These are phyloP conservation scores for Fonsecaea monophora DNA, from an alignment of 2,329 filamentous ascomycete genomes.

Conservation along the genomic window DNA sequence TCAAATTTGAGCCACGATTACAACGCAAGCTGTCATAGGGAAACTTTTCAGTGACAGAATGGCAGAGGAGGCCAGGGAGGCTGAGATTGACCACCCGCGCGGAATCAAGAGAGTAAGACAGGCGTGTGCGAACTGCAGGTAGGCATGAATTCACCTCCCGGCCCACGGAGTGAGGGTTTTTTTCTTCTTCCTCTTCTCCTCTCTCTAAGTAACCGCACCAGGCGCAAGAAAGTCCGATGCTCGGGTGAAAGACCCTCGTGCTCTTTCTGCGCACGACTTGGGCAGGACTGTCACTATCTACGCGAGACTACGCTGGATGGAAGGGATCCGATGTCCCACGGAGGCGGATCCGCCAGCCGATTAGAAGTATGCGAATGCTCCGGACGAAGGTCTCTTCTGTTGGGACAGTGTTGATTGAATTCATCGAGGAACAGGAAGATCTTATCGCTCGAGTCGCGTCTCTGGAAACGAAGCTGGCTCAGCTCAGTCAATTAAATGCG, in stretches of 20 bases:
- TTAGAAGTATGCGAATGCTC: too few species aligned
- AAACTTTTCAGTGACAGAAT: too few species aligned
- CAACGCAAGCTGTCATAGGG: too few species aligned
- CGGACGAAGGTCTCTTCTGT: too few species aligned
- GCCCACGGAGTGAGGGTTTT: too few species aligned
- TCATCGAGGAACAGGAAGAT: not conserved
- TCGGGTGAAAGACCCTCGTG: constrained; percentile 10
- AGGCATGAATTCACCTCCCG: too few species aligned
- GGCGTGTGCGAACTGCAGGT: not conserved
- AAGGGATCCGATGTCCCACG: not conserved
- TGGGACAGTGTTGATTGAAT: too few species aligned
- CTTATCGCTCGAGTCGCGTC: not conserved
- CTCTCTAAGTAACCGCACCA: not conserved
- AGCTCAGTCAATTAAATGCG: not conserved
- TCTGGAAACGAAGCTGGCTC: not conserved
- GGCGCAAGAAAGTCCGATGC: constrained; percentile 2
- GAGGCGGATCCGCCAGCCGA: too few species aligned
- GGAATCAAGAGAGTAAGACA: not conserved
- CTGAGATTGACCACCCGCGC: too few species aligned
- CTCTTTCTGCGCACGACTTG: constrained; percentile 7
- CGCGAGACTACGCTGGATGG: not conserved
- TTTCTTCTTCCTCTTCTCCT: not conserved
- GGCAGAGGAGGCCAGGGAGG: too few species aligned
- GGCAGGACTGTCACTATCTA: not conserved
- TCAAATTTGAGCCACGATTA: too few species aligned